These are phyloP conservation scores for Geranium rotundifolium DNA, from an alignment of 345 rosid species.

Conservation along the genomic window DNA sequence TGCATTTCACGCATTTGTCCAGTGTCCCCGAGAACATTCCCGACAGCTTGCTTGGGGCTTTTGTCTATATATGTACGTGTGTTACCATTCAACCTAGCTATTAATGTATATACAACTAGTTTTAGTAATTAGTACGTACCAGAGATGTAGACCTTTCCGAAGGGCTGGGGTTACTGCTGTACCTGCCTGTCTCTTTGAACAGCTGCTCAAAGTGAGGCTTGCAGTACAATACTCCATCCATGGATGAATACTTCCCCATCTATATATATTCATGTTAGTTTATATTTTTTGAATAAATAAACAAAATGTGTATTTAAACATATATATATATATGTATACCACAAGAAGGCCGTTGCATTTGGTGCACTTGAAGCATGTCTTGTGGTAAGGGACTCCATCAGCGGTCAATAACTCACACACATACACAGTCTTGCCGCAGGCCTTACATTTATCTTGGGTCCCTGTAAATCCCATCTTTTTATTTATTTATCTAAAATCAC, in stretches of 20 bases:
- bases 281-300: too few species aligned
- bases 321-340: conserved; percentile 23
- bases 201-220: conserved; percentile 86
- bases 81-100: too few species aligned
- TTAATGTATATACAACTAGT: too few species aligned
- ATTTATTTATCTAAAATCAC: too few species aligned
- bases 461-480: conserved; percentile 41
- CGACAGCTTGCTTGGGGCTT: neutral
- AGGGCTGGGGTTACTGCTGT: conserved; percentile 33
- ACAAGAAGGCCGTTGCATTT: conserved; percentile 75
- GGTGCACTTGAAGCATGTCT: conserved; percentile 80
- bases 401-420: conserved; percentile 54
- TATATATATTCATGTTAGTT: too few species aligned
- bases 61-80: too few species aligned
- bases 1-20: neutral
- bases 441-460: conserved; percentile 65
- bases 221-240: conserved; percentile 73
- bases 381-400: conserved; percentile 73
- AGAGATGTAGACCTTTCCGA: neutral
- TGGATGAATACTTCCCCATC: conserved; percentile 63
- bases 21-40: neutral
- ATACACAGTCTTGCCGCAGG: conserved; percentile 71
- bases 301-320: too few species aligned
- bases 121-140: too few species aligned
- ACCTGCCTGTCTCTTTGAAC: conserved; percentile 51